Evolutionary conservation across 2,329 filamentous ascomycete genomes (phyloP), one percentile per base, ranked within the genome.

Genomic region (Xylaria sp.): DNA sequence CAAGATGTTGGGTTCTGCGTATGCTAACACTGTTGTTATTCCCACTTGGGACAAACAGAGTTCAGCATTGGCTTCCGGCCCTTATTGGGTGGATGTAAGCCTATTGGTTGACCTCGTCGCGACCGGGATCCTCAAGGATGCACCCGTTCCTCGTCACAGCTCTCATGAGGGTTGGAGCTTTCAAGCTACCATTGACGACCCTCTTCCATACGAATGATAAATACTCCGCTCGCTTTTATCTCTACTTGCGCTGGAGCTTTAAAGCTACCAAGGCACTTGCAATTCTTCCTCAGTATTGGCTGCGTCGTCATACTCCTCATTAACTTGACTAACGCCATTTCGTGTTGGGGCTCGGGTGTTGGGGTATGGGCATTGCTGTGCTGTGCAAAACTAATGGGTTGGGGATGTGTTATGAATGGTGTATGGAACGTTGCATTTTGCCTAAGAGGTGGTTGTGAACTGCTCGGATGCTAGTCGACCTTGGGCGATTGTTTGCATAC

Each of bases 261-360:
- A 78, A 86, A 86, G 84, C 84, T 82, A 86, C 83, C 84, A 85
- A 80, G 80, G 77, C 80, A 75, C 83, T 81, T 81, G 72, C 62
- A 33, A 62, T 69, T 70, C 67, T 60, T 64, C 69, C n/a, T n/a
- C n/a, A 55, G 64, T 51, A 54, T 60, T 59, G 68, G 68, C 72
- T 72, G 72, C 64, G 48, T 64, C 66, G 65, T 59, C 68, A 72
- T 73, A 77, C 74, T 74, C 73, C 63, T 70, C 65, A 68, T 70
- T 68, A 71, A 70, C 66, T 70, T 61, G 65, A 67, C 69, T 72
- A 74, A 73, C 68, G 70, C 68, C 71, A 63, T 68, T 68, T 70
- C 70, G 69, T 71, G 65, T 65, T 69, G 69, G 66, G 70, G 67
- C 62, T 67, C 60, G 62, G 66, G 63, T 67, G 66, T 23, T 65